Evolutionary conservation across 1,284 basidiomycete species (phyloP), one percentile per base, ranked within the genome.

Genomic region (Marasmius oreades): DNA sequence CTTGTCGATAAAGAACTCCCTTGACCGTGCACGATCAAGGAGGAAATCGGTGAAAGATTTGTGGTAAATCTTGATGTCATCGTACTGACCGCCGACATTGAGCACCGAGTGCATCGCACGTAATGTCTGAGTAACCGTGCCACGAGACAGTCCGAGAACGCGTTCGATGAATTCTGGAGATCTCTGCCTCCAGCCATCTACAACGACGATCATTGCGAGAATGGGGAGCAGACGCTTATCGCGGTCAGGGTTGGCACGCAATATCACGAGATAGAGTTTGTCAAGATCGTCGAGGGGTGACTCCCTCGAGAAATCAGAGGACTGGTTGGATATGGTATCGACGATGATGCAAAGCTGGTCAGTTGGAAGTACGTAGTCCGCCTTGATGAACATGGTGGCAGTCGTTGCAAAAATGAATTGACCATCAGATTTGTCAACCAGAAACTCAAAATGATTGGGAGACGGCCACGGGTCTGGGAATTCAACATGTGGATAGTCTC

Each of bases 381-480:
- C 59, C 26, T 62, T 61, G 26, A 69, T 59, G 50, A 63, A 68
- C 52, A 61, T 63, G 33, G 68, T 61, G 2, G 67, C 63, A 4
- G 66, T 66, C 1, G 63, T 55, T 1, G 66, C 65, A 54, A 67
- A 69, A 10, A 64, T 63, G 28, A 62, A 67, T 44, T 67, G 64
- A 0, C 66, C 66, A 7, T 57, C 57, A 6, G 66, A 58, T 16
- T 64, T 59, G 24, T 62, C 52, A 3, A 65, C 65, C 14, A 68
- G 59, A 7, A 47, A 37, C 24, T 64, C 57, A 12, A 67, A 58
- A 31, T 57, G 56, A 3, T 56, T 54, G 0, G 52, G 23, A 1
- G 59, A 52, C 0, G 66, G 67, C 66, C 66, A 69, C 12, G 24
- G 26, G n/a, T 10, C 2, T n/a, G 22, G 43, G 7, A 54, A n/a